Base-by-base conservation (phyloP, 352 stramenopile species). In the Phytophthora foliorum region DNA sequence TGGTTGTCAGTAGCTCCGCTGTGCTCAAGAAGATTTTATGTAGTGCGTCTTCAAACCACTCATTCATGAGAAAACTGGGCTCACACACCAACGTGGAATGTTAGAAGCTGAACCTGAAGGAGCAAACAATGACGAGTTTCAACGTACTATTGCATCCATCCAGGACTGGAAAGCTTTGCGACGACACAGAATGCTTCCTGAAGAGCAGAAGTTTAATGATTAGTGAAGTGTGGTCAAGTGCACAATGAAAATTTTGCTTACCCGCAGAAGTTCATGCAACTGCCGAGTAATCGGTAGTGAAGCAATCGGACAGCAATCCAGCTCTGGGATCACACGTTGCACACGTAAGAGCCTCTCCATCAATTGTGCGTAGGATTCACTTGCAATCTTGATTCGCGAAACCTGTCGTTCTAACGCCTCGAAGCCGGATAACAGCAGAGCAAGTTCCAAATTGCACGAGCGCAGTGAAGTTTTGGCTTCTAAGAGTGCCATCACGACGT, bases 361-460 rank as follows among this genome's bases (percentile, higher is more conserved):
- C 32, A 79, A 24, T 3, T 31, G 46, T 3, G 4, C 16, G 14
- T 77, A 81, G 17, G 60, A 75, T 3, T 1, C 45, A 31, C 24
- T 63, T 32, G 52, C 67, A 8, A 88, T 4, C 8, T 67, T 63
- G 34, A 82, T 67, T 8, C 24, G 50, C 3, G 11, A 25, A 4
- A 65, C 45, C 21, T 63, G 62, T 25, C 29, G 46, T 1, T 68
- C 38, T 19, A 88, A 54, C 0, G 66, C 52, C 14, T 72, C 54
- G 8, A 91, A 70, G 0, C 64, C 84, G 1, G 83, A 49, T 13
- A 90, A 25, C 1, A 93, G 39, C 21, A 94, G 69, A 9, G 74
- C 72, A 16, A 93, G 32, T 34, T 89, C 84, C 6, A 72, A 72
- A 49, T 90, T 88, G 0, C 78, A 74, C 1, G 78, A 67, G 1